Evolutionary conservation across 352 stramenopile genomes (phyloP).

Genomic region (Pythium brachiatum): DNA sequence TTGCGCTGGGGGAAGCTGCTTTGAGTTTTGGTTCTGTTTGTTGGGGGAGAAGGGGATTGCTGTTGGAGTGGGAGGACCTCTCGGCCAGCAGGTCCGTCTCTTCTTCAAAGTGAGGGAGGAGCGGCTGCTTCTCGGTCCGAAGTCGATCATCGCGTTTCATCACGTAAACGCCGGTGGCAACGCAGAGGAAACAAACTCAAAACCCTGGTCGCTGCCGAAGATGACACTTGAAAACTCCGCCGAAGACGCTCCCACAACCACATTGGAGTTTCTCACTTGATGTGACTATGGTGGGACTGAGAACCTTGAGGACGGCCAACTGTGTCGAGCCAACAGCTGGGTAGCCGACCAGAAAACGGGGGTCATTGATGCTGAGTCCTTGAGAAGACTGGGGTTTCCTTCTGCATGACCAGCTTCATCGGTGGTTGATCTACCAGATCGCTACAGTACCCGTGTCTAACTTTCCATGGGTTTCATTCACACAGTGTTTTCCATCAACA

Average conservation of each 20-base stretch:
- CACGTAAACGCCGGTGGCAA: not conserved
- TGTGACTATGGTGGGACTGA: not conserved
- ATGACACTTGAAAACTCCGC: too few species aligned
- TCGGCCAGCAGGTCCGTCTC: not conserved
- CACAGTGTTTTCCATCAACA: too few species aligned
- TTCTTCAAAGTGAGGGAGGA: not conserved
- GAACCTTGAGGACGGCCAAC: not conserved
- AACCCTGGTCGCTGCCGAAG: not conserved
- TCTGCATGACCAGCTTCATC: too few species aligned
- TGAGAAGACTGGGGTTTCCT: too few species aligned
- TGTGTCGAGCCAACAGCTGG: not conserved
- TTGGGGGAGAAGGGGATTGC: not conserved
- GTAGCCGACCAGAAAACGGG: not conserved
- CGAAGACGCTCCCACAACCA: not conserved
- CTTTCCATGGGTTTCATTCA: not conserved
- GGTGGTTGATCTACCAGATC: too few species aligned
- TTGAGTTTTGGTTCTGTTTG: not conserved
- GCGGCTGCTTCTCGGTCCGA: not conserved
- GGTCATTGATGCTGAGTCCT: too few species aligned
- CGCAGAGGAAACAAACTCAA: not conserved
- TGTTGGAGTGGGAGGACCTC: not conserved
- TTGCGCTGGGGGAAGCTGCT: not conserved
- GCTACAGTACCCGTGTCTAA: not conserved
- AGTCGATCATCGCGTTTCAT: not conserved
- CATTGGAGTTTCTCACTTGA: not conserved